These are phyloP conservation scores for Anthracocystis setariae DNA, from an alignment of 1,284 basidiomycete species.

Conservation along the genomic window DNA sequence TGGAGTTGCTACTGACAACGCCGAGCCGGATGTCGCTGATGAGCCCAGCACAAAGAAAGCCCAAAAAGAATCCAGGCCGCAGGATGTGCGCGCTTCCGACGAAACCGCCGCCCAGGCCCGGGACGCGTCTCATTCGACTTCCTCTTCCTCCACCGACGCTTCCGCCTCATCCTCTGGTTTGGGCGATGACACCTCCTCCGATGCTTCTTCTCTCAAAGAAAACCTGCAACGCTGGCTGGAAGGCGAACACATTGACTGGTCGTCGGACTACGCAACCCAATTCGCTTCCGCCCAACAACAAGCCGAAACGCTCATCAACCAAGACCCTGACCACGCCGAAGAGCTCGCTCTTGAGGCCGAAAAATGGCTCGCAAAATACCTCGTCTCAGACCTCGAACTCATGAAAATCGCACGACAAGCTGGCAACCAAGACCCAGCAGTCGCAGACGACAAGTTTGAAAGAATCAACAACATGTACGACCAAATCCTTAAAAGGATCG, in stretches of 20 bases:
- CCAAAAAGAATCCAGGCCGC: slow-evolving; percentile 5
- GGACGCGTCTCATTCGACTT: slow-evolving; percentile 19
- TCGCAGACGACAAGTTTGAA: slow-evolving; percentile 41
- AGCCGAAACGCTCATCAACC: slow-evolving; percentile 41
- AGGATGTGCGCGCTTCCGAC: slow-evolving; percentile 8
- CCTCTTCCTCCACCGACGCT: slow-evolving; percentile 35
- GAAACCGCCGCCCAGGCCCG: slow-evolving; percentile 10
- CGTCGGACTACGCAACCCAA: slow-evolving; percentile 39
- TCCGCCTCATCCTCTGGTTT: slow-evolving; percentile 8
- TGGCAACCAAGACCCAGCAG: slow-evolving; percentile 24
- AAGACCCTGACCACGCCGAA: slow-evolving; percentile 49
- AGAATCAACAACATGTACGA: slow-evolving; percentile 44
- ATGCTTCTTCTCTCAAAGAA: slow-evolving; percentile 41
- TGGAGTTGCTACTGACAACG: not conserved
- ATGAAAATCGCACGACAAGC: slow-evolving; percentile 45
- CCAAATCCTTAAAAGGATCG: slow-evolving; percentile 29
- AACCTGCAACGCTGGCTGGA: slow-evolving; percentile 54
- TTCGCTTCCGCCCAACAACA: slow-evolving; percentile 47
- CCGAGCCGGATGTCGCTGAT: slow-evolving; percentile 2
- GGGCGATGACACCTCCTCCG: too few relatives aligned
- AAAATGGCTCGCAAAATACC: slow-evolving; percentile 51
- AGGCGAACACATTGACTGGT: slow-evolving; percentile 56
- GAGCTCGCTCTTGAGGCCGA: slow-evolving; percentile 56
- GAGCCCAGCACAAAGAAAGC: not conserved
- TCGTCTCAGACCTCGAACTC: slow-evolving; percentile 50